A percentile compares a stretch with the other conserved stretches of the same genome.
Evolutionary conservation across 768 basidiomycete species (phyloP).

Genomic region (Trametopsis cervina): DNA sequence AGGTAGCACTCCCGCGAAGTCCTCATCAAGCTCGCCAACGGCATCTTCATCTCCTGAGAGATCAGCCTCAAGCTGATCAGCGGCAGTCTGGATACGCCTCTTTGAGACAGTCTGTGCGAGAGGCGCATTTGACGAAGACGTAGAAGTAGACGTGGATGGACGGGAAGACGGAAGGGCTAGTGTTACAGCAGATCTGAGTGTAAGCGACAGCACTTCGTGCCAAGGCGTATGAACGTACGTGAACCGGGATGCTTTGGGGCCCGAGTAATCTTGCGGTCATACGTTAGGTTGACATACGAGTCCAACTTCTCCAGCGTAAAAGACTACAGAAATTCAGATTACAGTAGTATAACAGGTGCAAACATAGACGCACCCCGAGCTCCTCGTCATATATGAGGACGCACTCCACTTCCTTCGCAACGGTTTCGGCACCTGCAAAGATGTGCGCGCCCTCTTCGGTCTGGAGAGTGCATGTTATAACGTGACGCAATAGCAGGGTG

Average conservation of each 20-base stretch:
- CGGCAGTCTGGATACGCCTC: conserved; percentile 8
- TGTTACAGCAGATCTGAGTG: conserved; percentile 4
- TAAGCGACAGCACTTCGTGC: conserved; percentile 16
- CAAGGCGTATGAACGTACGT: conserved; percentile 19
- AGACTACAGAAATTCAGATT: conserved; percentile 33
- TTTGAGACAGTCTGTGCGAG: conserved; percentile 1
- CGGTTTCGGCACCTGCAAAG: conserved; percentile 51
- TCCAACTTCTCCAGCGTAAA: conserved; percentile 75
- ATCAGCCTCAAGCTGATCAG: conserved; percentile 21
- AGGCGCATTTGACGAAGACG: conserved; percentile 10
- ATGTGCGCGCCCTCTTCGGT: conserved; percentile 40
- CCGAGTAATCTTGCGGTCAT: conserved; percentile 37
- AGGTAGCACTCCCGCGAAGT: conserved; percentile 19
- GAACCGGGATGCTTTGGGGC: conserved; percentile 21
- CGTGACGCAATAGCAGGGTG: background rate
- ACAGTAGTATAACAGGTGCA: background rate
- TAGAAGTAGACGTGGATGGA: conserved; percentile 10
- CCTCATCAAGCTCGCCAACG: conserved; percentile 19
- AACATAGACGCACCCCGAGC: conserved; percentile 37
- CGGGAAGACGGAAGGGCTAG: conserved; percentile 10
- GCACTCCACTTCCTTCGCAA: conserved; percentile 66
- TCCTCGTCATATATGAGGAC: conserved; percentile 78
- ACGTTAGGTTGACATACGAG: conserved; percentile 48
- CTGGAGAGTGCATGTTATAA: conserved; percentile 25
- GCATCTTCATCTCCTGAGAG: conserved; percentile 14